These are phyloP conservation scores for Ramaria sp. DNA, from an alignment of 768 basidiomycete genomes.

Conservation along the genomic window DNA sequence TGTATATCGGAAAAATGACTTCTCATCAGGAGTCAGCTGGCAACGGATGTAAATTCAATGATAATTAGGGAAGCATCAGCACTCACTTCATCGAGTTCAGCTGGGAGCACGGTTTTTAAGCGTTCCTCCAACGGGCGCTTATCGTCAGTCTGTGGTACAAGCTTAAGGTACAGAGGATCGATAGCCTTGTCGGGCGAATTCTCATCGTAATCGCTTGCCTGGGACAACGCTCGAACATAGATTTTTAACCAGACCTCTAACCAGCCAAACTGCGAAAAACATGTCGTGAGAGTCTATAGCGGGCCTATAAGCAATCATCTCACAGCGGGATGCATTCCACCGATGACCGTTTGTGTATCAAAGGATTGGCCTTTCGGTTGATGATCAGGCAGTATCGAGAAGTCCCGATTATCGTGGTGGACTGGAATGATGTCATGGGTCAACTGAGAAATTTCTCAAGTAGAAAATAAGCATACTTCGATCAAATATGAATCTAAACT, in stretches of 20 bases:
- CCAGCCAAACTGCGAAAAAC: slow-evolving; percentile 51
- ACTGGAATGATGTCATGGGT: slow-evolving; percentile 27
- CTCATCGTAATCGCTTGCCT: slow-evolving; percentile 73
- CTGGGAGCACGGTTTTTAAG: slow-evolving; percentile 35
- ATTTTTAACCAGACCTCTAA: slow-evolving; percentile 58
- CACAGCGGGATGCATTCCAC: slow-evolving; percentile 55
- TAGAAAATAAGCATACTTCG: slow-evolving; percentile 35
- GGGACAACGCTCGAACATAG: slow-evolving; percentile 69
- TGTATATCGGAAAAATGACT: slow-evolving; percentile 45
- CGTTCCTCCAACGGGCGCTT: slow-evolving; percentile 49
- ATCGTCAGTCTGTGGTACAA: slow-evolving; percentile 29
- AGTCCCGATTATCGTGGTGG: slow-evolving; percentile 84
- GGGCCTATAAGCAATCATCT: slow-evolving; percentile 16
- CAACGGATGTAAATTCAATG: not conserved
- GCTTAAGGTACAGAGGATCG: slow-evolving; percentile 61
- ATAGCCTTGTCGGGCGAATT: slow-evolving; percentile 77
- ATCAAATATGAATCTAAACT: slow-evolving; percentile 75
- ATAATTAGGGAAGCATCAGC: not conserved
- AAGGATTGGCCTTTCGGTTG: slow-evolving; percentile 52
- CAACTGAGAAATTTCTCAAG: not conserved
- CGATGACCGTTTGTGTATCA: slow-evolving; percentile 57
- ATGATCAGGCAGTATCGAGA: slow-evolving; percentile 65
- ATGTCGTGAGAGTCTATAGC: not conserved
- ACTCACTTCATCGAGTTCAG: slow-evolving; percentile 45
- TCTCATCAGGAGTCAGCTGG: slow-evolving; percentile 61